phyloP scores from a whole-genome alignment of 75 land plant genomes.

The Isoetes taiwanensis region DNA sequence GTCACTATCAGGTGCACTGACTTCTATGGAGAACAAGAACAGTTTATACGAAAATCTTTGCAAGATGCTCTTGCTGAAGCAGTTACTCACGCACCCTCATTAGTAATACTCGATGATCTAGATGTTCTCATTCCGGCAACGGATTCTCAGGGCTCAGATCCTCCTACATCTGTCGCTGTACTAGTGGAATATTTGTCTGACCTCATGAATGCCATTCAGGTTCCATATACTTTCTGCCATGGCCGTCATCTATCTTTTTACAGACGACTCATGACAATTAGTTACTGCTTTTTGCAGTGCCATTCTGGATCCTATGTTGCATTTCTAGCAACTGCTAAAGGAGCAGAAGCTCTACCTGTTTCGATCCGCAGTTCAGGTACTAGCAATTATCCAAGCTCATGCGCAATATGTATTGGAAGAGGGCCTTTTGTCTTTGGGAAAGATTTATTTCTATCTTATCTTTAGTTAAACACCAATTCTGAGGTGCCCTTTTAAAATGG shows the following conservation, averaged over 20 bases:
- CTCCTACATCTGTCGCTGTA: constrained; percentile 29
- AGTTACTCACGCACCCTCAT: constrained; percentile 57
- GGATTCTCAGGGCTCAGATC: constrained; percentile 56
- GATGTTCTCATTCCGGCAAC: constrained; percentile 51
- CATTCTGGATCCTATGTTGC: constrained; percentile 45
- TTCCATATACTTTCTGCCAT: no score
- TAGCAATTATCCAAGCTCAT: not conserved
- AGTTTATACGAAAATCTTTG: constrained; percentile 37
- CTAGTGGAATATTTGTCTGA: constrained; percentile 50
- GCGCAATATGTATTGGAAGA: not conserved
- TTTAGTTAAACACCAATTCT: no score
- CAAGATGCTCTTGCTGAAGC: constrained; percentile 51
- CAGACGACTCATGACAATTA: no score
- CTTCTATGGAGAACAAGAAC: constrained; percentile 54
- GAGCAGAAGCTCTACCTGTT: constrained; percentile 48
- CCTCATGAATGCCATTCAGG: constrained; percentile 74
- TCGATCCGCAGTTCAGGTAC: constrained; percentile 60
- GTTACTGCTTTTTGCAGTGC: no score
- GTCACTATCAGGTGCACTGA: constrained; percentile 50
- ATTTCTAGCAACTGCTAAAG: constrained; percentile 58
- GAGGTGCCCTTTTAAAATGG: no score
- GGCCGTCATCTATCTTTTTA: no score
- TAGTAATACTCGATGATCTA: constrained; percentile 82
- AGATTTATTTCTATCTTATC: no score
- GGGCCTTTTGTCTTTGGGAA: no score